phyloP scores from a whole-genome alignment of 192 early-diverging fungal species.

The Dissophora ornata region DNA sequence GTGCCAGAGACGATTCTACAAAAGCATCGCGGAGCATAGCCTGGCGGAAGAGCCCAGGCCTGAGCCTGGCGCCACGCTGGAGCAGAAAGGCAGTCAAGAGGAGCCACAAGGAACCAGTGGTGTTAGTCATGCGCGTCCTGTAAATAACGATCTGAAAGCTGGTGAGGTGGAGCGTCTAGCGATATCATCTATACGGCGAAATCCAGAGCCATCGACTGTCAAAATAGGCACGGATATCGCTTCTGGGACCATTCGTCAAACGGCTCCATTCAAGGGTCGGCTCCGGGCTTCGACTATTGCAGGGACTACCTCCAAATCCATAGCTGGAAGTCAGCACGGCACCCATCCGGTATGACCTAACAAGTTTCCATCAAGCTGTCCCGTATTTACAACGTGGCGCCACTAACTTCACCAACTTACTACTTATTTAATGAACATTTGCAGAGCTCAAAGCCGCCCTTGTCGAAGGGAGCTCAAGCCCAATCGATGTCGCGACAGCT shows the following conservation, averaged over 20 bases:
- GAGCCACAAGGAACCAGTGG: background rate
- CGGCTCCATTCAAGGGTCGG: slow-evolving; percentile 14
- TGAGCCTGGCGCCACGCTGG: too few relatives aligned
- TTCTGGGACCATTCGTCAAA: background rate
- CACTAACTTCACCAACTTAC: too few relatives aligned
- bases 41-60: slow-evolving; percentile 3
- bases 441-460: slow-evolving; percentile 13
- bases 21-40: slow-evolving; percentile 17
- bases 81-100: background rate
- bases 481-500: slow-evolving; percentile 18
- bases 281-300: slow-evolving; percentile 32
- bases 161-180: slow-evolving; percentile 15
- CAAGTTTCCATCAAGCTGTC: too few relatives aligned
- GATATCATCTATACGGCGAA: slow-evolving; percentile 1
- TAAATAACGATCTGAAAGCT: background rate
- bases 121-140: background rate
- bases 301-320: slow-evolving; percentile 10
- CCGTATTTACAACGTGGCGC: too few relatives aligned
- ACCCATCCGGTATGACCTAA: too few relatives aligned
- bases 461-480: slow-evolving; percentile 11
- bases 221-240: slow-evolving; percentile 1
- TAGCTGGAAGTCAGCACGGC: background rate
- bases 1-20: slow-evolving; percentile 46
- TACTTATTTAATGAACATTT: too few relatives aligned
- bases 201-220: background rate